Base-by-base conservation (phyloP, 352 stramenopile genomes). In the Globisporangium sylvaticum region DNA sequence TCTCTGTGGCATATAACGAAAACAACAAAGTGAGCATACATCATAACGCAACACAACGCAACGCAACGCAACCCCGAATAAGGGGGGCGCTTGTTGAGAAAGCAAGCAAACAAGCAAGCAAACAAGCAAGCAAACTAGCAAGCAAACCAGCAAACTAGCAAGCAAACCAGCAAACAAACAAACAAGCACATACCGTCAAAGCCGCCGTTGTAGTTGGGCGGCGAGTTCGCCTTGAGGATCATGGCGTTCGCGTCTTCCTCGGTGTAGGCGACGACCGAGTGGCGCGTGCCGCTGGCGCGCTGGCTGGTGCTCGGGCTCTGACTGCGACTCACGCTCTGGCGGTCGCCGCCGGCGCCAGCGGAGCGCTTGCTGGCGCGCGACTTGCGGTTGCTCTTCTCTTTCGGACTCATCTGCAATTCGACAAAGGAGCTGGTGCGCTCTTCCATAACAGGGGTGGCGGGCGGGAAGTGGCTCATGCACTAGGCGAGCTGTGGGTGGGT, bases 191-290 rank as follows among this genome's bases (percentile, higher is more conserved):
- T 67, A 80, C 76, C 76, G 29, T 90, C 72, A 57, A 89, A 87
- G 37, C 79, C 79, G 39, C 79, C 80, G 24, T 65, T 80, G 67
- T 92, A 90, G 52, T 86, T 84, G 25, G 82, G 84, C 22, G 82
- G 80, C 39, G 79, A 76, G 63, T 92, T 92, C 6, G 84, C 84
- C 14, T 68, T 70, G 24, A 92, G 69, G 63, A 92, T 90, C 27
- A 80, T 78, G 52, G 87, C 78, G 62, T 90, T 88, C 24, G 84
- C 84, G 61, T 92, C 84, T 34, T 59, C 62, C 52, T 87, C 78
- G 1, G 68, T 83, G 76, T 90, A 88, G 9, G 74, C 68, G 25
- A 56, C 12, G 58, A 65, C 20, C 24, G 57, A 66, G 29, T 56
- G 55, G 48, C 65, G 65, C 34, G 46, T 54, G 65, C 24, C 52